Conservation (phyloP, 768 basidiomycete species). For the Mycena vitilis region DNA sequence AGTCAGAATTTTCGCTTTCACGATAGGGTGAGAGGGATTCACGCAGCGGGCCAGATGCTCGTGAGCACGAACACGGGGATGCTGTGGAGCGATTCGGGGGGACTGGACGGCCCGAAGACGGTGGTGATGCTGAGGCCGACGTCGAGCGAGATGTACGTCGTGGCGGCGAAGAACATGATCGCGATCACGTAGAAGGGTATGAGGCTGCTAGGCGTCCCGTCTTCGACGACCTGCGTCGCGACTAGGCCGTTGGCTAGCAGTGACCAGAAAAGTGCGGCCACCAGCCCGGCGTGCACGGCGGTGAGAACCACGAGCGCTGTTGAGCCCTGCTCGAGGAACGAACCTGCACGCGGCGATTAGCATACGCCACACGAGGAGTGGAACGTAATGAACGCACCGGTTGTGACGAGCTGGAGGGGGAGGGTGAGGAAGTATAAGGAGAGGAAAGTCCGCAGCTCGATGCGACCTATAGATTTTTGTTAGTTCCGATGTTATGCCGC, state of each 20-base stretch:
- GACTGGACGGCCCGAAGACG: slow-evolving; percentile 69
- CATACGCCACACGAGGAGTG: not conserved
- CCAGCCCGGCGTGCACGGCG: slow-evolving; percentile 82
- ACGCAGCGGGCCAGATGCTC: slow-evolving; percentile 83
- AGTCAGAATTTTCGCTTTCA: not conserved
- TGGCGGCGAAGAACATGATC: slow-evolving; percentile 72
- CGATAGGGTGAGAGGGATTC: slow-evolving; percentile 45
- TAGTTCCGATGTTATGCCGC: not conserved
- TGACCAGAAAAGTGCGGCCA: slow-evolving; percentile 84
- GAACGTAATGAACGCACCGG: slow-evolving; percentile 39
- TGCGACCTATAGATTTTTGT: slow-evolving; percentile 58
- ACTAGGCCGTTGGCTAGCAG: slow-evolving; percentile 82
- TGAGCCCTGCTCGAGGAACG: slow-evolving; percentile 82
- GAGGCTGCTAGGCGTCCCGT: slow-evolving; percentile 80
- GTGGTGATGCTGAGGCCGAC: slow-evolving; percentile 74
- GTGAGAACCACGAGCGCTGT: slow-evolving; percentile 75
- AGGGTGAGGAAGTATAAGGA: slow-evolving; percentile 76
- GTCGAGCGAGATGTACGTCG: slow-evolving; percentile 89
- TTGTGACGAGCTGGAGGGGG: slow-evolving; percentile 84
- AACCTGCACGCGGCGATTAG: slow-evolving; percentile 50
- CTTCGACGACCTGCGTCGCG: slow-evolving; percentile 93
- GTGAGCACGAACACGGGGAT: slow-evolving; percentile 86
- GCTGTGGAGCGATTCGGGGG: slow-evolving; percentile 67
- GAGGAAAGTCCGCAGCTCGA: slow-evolving; percentile 78
- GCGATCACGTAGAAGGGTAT: slow-evolving; percentile 72